Base-by-base conservation (phyloP, 1,284 basidiomycete species). In the Sphagnurus paluster region DNA sequence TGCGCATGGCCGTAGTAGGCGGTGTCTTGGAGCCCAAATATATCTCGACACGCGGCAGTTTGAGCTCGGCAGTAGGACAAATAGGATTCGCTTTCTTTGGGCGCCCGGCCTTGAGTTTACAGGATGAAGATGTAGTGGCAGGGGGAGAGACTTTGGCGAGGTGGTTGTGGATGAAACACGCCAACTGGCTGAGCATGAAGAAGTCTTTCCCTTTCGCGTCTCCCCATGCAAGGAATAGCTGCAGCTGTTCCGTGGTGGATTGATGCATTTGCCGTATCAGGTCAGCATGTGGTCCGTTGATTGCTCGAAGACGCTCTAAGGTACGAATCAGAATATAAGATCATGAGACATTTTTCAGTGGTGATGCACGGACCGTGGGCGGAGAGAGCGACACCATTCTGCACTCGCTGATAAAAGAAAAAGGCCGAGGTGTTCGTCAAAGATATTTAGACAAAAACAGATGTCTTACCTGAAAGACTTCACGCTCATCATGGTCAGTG, bases 371-470 rank as follows among this genome's bases (percentile, higher is more conserved):
- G 71, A 67, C 86, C 82, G 46, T 81, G 77, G 9, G 81, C 75
- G 2, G 80, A 80, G 30, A 87, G 71, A 2, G 84, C 76, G 63
- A 87, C 76, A 5, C 85, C 84, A 4, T 84, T 64, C 64, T 87
- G 85, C 10, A 87, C 84, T 33, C 84, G 73, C 82, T 83, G 50
- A n/a, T 29, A 26, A 40, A 20, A 13, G 53, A 7, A 11, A 44
- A 8, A 29, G 26, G 2, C 13, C 9, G 36, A 10, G 23, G 5
- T 4, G 5, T 33, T 19, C 17, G 20, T 19, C 6, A 20, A 32
- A 26, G 46, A 5, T 6, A 17, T 4, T 19, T 23, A 14, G 25
- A 8, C 32, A 65, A 32, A 28, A 40, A 29, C 4, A 24, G 6
- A 38, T 14, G 6, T 6, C n/a, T n/a, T 49, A 79, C 82, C 66